These are phyloP conservation scores for Capsicum pubescens DNA, from an alignment of 257 asterid species.

Conservation along the genomic window DNA sequence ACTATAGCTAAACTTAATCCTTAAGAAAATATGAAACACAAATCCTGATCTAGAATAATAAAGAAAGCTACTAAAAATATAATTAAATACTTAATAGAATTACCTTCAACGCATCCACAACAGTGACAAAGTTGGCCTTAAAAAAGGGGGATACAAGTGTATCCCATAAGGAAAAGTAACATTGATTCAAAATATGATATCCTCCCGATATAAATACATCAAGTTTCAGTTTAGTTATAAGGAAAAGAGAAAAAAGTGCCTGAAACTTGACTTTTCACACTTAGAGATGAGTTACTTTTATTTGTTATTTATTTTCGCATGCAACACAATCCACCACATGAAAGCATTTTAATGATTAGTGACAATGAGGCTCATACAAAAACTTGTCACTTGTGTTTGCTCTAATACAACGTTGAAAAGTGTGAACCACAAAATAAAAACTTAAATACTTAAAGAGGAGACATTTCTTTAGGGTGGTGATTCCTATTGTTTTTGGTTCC, in stretches of 20 bases:
- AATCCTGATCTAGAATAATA: no score
- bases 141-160: neutral
- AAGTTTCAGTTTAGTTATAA: neutral
- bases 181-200: neutral
- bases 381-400: neutral
- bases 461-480: no score
- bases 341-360: neutral
- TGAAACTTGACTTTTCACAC: neutral
- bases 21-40: no score
- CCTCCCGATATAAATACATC: neutral
- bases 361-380: neutral
- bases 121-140: constrained; percentile 4
- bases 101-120: no score
- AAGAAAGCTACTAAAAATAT: no score
- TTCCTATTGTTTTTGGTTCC: no score
- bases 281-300: constrained; percentile 9
- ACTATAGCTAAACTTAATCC: no score
- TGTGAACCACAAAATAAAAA: neutral
- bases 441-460: neutral
- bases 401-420: neutral
- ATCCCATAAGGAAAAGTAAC: neutral
- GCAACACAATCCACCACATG: constrained; percentile 16
- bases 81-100: no score
- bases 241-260: constrained; percentile 14
- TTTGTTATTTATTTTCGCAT: neutral